Conservation (phyloP, 108 stramenopile genomes). For the Cyclotella baltica region DNA sequence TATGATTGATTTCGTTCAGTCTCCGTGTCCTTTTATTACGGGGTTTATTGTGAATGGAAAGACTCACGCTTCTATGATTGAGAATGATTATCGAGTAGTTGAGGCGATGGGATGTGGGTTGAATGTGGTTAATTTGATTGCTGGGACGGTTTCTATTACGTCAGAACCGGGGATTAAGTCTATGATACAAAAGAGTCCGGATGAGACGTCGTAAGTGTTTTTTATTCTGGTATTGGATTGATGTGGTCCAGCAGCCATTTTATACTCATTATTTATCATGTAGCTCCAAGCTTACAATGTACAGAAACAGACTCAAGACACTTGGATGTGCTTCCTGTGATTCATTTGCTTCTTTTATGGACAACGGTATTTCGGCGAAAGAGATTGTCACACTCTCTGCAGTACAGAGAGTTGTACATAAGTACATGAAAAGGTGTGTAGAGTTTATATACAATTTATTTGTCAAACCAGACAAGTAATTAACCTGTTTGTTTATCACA, state of each 20-base stretch:
- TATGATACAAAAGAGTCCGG: slow-evolving; percentile 10
- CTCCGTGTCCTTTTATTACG: slow-evolving; percentile 38
- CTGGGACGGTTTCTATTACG: slow-evolving; percentile 12
- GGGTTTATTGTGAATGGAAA: slow-evolving; percentile 15
- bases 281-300: slow-evolving; percentile 12
- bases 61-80: not conserved
- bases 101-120: slow-evolving; percentile 34
- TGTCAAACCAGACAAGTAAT: not conserved
- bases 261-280: not conserved
- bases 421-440: slow-evolving; percentile 9
- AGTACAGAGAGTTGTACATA: slow-evolving; percentile 2
- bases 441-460: not conserved
- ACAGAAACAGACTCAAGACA: slow-evolving; percentile 1
- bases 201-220: slow-evolving; percentile 2
- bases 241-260: not conserved
- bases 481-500: not conserved
- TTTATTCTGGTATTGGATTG: not conserved
- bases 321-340: not conserved
- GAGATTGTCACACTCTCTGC: slow-evolving; percentile 31
- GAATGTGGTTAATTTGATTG: slow-evolving; percentile 26
- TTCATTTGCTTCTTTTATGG: slow-evolving; percentile 15
- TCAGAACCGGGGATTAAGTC: slow-evolving; percentile 16
- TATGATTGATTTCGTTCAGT: slow-evolving; percentile 50
- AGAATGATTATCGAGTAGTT: slow-evolving; percentile 16
- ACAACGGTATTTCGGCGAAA: slow-evolving; percentile 14